These are phyloP conservation scores for Debaryomyces castellii DNA, from an alignment of 805 yeast species.

Conservation along the genomic window DNA sequence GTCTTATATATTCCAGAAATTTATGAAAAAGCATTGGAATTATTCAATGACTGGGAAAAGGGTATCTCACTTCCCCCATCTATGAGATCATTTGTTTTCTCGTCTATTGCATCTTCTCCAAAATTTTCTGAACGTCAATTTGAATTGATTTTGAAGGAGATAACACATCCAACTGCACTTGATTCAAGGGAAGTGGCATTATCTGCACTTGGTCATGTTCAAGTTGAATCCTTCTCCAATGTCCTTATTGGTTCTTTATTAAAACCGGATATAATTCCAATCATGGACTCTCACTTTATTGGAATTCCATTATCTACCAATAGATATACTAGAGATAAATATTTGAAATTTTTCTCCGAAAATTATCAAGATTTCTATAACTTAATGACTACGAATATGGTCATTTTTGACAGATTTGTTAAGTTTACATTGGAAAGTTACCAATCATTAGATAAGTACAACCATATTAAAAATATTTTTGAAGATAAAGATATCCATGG, in stretches of 20 bases:
- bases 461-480: conserved; percentile 32
- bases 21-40: conserved; percentile 31
- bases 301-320: conserved; percentile 49
- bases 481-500: conserved; percentile 35
- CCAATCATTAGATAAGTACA: conserved; percentile 31
- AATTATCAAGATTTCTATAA: conserved; percentile 47
- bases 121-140: conserved; percentile 31
- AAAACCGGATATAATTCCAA: conserved; percentile 45
- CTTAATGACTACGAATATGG: conserved; percentile 49
- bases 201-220: conserved; percentile 50
- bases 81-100: conserved; percentile 42
- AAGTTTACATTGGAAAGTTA: conserved; percentile 40
- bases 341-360: conserved; percentile 50
- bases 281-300: conserved; percentile 60
- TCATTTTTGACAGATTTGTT: conserved; percentile 49
- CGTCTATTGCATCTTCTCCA: conserved; percentile 41
- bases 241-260: conserved; percentile 40
- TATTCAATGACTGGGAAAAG: conserved; percentile 23
- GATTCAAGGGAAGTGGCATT: conserved; percentile 61
- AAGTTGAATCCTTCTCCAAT: conserved; percentile 34
- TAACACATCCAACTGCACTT: conserved; percentile 48
- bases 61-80: conserved; percentile 40
- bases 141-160: conserved; percentile 45
- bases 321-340: conserved; percentile 36
- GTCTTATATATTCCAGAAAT: conserved; percentile 36